Evolutionary conservation across 2,329 filamentous ascomycete genomes (phyloP).

Genomic region (Davidsoniella neocaledoniae): DNA sequence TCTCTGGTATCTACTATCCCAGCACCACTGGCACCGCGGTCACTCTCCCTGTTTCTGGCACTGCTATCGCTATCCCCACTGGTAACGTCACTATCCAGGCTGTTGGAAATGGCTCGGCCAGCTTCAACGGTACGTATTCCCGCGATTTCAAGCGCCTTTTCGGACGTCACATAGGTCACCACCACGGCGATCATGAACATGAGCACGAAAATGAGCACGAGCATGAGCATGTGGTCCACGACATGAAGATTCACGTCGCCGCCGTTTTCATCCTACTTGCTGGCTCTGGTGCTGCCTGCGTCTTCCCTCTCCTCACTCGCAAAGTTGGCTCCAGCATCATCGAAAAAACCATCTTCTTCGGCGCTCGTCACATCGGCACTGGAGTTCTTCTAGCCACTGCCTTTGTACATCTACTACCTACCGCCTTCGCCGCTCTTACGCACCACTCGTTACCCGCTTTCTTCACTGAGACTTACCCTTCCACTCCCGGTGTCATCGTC

Average conservation of each 20-base stretch:
- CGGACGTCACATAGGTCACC: neutral
- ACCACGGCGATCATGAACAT: neutral
- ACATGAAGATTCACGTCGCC: constrained; percentile 39
- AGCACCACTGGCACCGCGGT: too few species aligned
- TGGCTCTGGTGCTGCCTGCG: constrained; percentile 31
- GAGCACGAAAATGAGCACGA: neutral
- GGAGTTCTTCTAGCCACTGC: constrained; percentile 61
- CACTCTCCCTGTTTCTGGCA: too few species aligned
- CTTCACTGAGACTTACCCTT: constrained; percentile 59
- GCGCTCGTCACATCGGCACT: constrained; percentile 54
- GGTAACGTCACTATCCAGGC: too few species aligned
- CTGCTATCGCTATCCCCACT: too few species aligned
- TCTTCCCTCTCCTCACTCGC: constrained; percentile 35
- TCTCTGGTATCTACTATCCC: too few species aligned
- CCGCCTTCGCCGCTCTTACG: constrained; percentile 44
- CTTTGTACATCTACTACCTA: constrained; percentile 59
- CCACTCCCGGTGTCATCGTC: constrained; percentile 64
- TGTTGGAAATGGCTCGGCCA: too few species aligned
- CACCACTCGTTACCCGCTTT: constrained; percentile 54
- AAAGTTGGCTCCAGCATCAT: constrained; percentile 38
- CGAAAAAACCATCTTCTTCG: constrained; percentile 34
- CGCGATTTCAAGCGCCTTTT: neutral
- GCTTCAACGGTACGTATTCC: too few species aligned
- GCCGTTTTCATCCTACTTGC: constrained; percentile 35
- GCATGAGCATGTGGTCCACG: constrained; percentile 24